A percentile compares a stretch with the other conserved stretches of the same genome.
These are phyloP conservation scores for Sporodiniella umbellata DNA, from an alignment of 371 early-diverging fungal genomes.

Conservation along the genomic window DNA sequence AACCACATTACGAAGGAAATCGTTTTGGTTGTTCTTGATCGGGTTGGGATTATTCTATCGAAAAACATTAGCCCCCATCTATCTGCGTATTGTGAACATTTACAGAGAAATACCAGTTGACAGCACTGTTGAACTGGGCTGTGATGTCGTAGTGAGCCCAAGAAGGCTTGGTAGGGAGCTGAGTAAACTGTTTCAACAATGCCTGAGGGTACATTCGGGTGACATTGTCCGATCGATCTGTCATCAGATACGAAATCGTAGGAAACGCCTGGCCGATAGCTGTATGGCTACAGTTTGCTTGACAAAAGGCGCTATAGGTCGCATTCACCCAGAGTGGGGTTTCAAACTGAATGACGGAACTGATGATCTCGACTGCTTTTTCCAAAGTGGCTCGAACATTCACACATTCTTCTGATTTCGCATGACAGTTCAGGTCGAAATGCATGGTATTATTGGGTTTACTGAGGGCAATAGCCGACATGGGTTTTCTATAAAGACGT, in stretches of 20 bases:
- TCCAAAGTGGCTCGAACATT: slow-evolving; percentile 3
- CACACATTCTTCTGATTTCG: background rate
- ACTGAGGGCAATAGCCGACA: slow-evolving; percentile 1
- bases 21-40: slow-evolving; percentile 23
- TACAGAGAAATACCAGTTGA: slow-evolving; percentile 41
- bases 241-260: slow-evolving; percentile 35
- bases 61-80: too few species aligned
- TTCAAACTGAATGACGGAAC: slow-evolving; percentile 28
- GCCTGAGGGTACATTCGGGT: slow-evolving; percentile 61
- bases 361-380: slow-evolving; percentile 18
- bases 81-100: too few species aligned
- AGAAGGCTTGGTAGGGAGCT: slow-evolving; percentile 17
- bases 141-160: slow-evolving; percentile 45
- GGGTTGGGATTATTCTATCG: slow-evolving; percentile 7
- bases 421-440: slow-evolving; percentile 4
- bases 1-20: slow-evolving; percentile 52
- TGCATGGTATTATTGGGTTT: background rate
- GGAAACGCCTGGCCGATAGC: slow-evolving; percentile 40
- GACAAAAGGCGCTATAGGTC: slow-evolving; percentile 49
- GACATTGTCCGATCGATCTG: slow-evolving; percentile 28
- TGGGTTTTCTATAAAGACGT: background rate
- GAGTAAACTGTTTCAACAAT: slow-evolving; percentile 49
- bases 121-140: slow-evolving; percentile 59
- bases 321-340: slow-evolving; percentile 46
- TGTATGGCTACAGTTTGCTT: slow-evolving; percentile 20